Conservation (phyloP, 371 early-diverging fungal genomes). For the Hamiltosporidium tvaerminnensis region DNA sequence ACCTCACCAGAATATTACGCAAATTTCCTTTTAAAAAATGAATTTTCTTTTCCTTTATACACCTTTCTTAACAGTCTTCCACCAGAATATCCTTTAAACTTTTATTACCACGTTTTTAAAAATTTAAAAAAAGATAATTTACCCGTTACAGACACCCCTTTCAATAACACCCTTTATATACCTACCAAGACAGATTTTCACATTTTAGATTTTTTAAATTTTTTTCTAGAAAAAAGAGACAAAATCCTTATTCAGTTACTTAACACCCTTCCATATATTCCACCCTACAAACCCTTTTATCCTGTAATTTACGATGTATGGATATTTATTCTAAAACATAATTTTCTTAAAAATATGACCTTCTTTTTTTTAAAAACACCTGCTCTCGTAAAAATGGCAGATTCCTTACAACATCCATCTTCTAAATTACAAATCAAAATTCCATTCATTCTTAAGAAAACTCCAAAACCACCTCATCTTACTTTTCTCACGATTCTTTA, state of each 20-base stretch:
- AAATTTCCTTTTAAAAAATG: background rate
- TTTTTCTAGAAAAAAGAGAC: conserved; percentile 6
- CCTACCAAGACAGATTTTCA: background rate
- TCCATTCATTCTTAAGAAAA: too few species aligned
- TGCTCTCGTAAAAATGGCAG: conserved; percentile 9
- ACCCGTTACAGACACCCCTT: background rate
- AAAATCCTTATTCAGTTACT: conserved; percentile 4
- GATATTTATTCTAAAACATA: conserved; percentile 9
- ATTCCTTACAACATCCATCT: background rate
- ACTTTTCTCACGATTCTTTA: conserved; percentile 23
- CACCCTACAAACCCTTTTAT: background rate
- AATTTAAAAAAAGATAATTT: conserved; percentile 3
- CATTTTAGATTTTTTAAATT: conserved; percentile 12
- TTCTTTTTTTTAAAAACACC: conserved; percentile 18
- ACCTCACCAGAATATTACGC: too few species aligned
- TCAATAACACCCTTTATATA: too few species aligned
- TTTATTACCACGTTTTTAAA: conserved; percentile 8
- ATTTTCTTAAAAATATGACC: background rate
- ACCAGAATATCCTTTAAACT: conserved; percentile 1
- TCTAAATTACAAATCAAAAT: too few species aligned
- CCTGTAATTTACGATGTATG: conserved; percentile 9
- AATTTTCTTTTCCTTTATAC: conserved; percentile 9
- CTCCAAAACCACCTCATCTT: background rate
- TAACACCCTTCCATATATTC: conserved; percentile 9
- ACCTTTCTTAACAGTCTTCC: background rate